Evolutionary conservation across 441 rosid species (phyloP).

Genomic region (Populus hybrid): DNA sequence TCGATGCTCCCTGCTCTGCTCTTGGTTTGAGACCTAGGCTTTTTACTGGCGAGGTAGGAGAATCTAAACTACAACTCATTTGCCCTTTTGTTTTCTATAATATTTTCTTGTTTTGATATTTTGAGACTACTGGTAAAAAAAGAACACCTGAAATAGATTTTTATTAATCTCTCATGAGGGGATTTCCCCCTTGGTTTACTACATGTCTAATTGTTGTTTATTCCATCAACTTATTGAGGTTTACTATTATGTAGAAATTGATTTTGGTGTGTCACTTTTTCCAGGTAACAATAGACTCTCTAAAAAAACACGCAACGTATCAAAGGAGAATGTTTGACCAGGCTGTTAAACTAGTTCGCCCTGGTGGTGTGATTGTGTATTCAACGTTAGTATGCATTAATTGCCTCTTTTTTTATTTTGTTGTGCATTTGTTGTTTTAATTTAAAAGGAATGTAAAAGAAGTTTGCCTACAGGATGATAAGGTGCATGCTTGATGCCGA

Average conservation of each 20-base stretch:
- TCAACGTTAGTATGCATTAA: slow-evolving; percentile 66
- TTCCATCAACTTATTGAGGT: background rate
- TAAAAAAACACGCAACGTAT: slow-evolving; percentile 78
- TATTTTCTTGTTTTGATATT: background rate
- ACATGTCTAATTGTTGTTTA: background rate
- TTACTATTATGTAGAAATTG: slow-evolving; percentile 1
- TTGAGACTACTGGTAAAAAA: background rate
- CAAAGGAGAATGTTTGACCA: slow-evolving; percentile 93
- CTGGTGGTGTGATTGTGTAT: slow-evolving; percentile 92
- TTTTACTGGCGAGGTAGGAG: slow-evolving; percentile 75
- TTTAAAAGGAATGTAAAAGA: background rate
- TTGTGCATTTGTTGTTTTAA: background rate
- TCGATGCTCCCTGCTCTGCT: slow-evolving; percentile 99
- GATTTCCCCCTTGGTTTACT: background rate
- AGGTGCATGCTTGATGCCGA: background rate
- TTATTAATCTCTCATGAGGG: background rate
- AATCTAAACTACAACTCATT: background rate
- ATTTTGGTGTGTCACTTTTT: slow-evolving; percentile 14
- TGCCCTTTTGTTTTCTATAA: slow-evolving; percentile 3
- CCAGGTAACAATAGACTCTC: slow-evolving; percentile 82
- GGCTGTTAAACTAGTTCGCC: slow-evolving; percentile 90
- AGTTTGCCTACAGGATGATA: background rate
- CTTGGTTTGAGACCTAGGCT: slow-evolving; percentile 96
- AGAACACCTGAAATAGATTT: background rate
- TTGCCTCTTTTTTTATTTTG: slow-evolving; percentile 8